Evolutionary conservation across 2,329 filamentous ascomycete genomes (phyloP), one percentile per base, ranked within the genome.

Genomic region (Fusarium chuoi): DNA sequence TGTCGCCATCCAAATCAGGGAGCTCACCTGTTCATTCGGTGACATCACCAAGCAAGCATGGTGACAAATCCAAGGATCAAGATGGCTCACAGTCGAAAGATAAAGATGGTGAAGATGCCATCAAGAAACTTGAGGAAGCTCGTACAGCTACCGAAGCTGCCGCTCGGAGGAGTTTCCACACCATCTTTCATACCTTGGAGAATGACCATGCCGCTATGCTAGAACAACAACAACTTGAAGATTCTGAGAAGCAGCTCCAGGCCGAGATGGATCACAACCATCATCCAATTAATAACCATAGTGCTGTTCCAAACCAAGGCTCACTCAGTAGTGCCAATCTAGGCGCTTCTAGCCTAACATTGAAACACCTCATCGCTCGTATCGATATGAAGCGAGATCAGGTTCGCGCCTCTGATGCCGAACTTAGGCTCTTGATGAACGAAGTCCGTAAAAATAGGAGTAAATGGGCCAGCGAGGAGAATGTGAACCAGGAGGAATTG

Each of bases 401-500:
- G 84, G 96, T 99, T 59, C 90, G 92, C 81, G 96, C 96, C 24
- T 97, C 95, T 3, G 96, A 99, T 84, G 93, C 95, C 30, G 96
- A 99, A 80, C 87, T 99, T 68, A 91, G 96, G 68, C 94, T 93
- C 56, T 85, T 99, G 66, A 98, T 99, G 89, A 98, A 96, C 78
- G 96, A 99, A 83, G 96, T 99, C 24, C 91, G 96, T 73, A 99
- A 98, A 83, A 98, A 98, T 78, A 89, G 96, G 78, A 98, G 96
- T 83, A 99, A 99, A 84, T 99, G 96, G 96, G 96, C 96, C 7
- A 98, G 93, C 81, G 96, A 98, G 82, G 96, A 99, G 77, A 96
- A 97, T 76, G 93, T 99, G 70, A 96, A 96, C 68, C 96, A 99
- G 83, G 96, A 99, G 83, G 96, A 99, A 83, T 88, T 99, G 11